Evolutionary conservation across 768 basidiomycete species (phyloP), one percentile per base, ranked within the genome.

Genomic region (Mycena rosella): DNA sequence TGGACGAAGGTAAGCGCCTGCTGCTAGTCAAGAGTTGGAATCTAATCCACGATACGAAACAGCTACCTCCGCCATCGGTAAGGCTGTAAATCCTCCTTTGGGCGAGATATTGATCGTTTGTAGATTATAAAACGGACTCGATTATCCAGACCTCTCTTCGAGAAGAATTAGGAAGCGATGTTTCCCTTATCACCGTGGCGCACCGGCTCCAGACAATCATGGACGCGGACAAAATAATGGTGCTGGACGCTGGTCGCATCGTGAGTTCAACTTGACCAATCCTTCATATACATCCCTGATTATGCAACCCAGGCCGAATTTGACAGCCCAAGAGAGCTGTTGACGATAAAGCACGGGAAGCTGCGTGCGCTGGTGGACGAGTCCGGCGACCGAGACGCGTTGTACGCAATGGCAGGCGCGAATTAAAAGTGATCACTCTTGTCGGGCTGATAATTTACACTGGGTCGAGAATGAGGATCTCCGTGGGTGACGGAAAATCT

Each of bases 321-420:
- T 67, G 88, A 87, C 70, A 80, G 80, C 40, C 89, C 89, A 0
- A 67, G 67, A 24, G 73, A 81, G 27, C 77, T 93, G 59, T 82
- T 92, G 27, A 76, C 78, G 60, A 86, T 87, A 22, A 75, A 86
- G 52, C 76, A 79, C 24, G 86, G 89, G 11, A 79, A 79, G 73
- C 75, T 90, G 27, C 82, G 83, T 53, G 79, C 84, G 1, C 76
- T 91, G 24, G 86, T 91, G 1, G 85, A 89, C 49, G 86, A 88
- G 70, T 88, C 86, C 34, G 85, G 81, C 18, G 89, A 90, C 69
- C 85, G 76, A 68, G 83, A 85, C 44, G 71, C 71, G 26, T 70
- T 90, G 36, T 82, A 85, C 61, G 80, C 73, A 14, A 86, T 87
- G 85, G 78, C 40, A 14, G 26, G 38, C 8, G 45, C 20, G 20